A percentile compares a stretch with the other conserved stretches of the same genome.
These are phyloP conservation scores for Hypoxylon subgilvum DNA, from an alignment of 495 filamentous ascomycete species.

Conservation along the genomic window DNA sequence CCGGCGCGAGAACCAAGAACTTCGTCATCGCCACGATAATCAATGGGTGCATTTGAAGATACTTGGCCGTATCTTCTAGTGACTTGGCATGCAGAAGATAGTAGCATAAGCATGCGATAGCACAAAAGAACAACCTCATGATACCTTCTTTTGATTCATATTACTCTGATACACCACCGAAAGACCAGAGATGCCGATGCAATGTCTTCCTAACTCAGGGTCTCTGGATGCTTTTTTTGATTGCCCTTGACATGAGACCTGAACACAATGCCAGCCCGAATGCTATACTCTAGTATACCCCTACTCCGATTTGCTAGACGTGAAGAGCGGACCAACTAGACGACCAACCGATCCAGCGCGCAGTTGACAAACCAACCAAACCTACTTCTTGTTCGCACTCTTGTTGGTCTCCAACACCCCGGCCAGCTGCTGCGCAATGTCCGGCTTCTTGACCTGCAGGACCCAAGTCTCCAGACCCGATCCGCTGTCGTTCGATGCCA, in stretches of 20 bases:
- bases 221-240: conserved; percentile 16
- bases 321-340: conserved; percentile 3
- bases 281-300: conserved; percentile 33
- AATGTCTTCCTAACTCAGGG: conserved; percentile 4
- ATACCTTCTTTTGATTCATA: no score
- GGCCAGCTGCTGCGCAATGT: conserved; percentile 53
- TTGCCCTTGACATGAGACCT: not conserved
- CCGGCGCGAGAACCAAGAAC: no score
- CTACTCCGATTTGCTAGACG: not conserved
- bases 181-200: not conserved
- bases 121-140: no score
- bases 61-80: no score
- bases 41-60: no score
- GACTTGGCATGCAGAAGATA: no score
- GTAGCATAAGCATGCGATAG: no score
- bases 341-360: not conserved
- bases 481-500: conserved; percentile 58
- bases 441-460: conserved; percentile 64
- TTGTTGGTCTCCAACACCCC: conserved; percentile 57
- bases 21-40: no score
- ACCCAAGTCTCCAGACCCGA: conserved; percentile 65
- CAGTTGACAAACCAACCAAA: not conserved
- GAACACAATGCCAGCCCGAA: conserved; percentile 6
- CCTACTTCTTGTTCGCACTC: conserved; percentile 50
- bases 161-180: not conserved